Evolutionary conservation across 306 rosid genomes (phyloP), one percentile per base, ranked within the genome.

Genomic region (Gastrolobium villosum): DNA sequence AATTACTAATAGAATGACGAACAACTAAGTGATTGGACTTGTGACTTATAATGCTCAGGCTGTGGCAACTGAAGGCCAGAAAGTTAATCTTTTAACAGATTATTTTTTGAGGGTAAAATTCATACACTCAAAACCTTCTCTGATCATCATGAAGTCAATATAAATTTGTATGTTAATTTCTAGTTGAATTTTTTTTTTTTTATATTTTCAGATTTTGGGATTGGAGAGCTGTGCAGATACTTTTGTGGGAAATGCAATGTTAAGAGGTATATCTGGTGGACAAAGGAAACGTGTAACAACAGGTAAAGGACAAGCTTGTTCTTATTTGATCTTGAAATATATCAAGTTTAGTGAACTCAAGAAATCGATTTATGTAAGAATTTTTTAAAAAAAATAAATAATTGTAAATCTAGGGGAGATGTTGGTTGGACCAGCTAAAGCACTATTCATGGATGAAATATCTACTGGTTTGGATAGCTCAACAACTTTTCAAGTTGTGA

Each of bases 361-460:
- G 40, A 62, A 67, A 36, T n/a, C 10, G 41, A 45, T 2, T 44
- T 11, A 36, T 28, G 45, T 57, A 35, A 31, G 6, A 62, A 13
- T 52, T 59, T 74, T 36, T 7, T 20, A 20, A 20, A 20, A 20
- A 20, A 20, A 20, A 20, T 0, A 0, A 61, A 35, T 43, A 43
- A 61, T 9, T 30, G 8, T 61, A 20, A 14, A 45, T 14, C 45
- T 8, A 86, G 94, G 94, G 48, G 96, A 89, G 82, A 89, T 91
- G 89, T 77, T 91, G 65, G 92, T 87, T 77, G 97, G 94, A 77
- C 91, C 94, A 2, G 77, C 88, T 52, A 84, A 77, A 63, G 89
- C 88, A 39, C 76, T 91, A 41, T 89, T 91, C 84, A 89, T 91
- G 96, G 96, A 91, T 79, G 96, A 91, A 65, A 79, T 79, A 37